Conservation (phyloP, 306 rosid genomes). For the Corylus heterophylla region DNA sequence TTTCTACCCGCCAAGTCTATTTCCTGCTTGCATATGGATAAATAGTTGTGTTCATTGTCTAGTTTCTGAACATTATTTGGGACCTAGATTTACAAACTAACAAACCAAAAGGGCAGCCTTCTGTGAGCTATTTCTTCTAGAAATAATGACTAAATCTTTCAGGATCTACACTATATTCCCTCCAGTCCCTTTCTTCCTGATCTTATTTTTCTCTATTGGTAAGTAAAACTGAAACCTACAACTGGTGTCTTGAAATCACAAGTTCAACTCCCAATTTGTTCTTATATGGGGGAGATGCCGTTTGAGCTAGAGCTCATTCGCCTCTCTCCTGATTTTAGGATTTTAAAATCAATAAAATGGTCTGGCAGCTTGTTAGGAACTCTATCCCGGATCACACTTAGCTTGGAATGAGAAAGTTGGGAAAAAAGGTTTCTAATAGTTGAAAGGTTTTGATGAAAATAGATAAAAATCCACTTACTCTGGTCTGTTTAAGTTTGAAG, state of each 20-base stretch:
- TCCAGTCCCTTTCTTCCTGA: background rate
- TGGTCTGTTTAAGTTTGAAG: background rate
- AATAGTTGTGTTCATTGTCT: background rate
- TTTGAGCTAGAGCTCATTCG: background rate
- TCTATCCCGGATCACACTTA: background rate
- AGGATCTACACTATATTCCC: background rate
- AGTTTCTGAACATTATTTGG: background rate
- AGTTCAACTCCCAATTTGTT: background rate
- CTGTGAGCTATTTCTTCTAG: background rate
- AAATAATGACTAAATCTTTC: background rate
- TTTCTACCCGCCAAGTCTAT: background rate
- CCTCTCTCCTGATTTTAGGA: background rate
- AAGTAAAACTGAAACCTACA: background rate
- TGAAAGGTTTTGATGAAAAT: background rate
- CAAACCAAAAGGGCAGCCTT: background rate
- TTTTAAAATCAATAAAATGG: background rate
- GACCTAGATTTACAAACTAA: background rate
- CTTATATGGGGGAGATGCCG: background rate
- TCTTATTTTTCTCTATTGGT: no score
- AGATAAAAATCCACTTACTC: background rate
- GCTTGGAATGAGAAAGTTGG: background rate
- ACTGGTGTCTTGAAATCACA: background rate
- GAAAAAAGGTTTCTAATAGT: background rate
- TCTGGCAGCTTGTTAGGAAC: background rate
- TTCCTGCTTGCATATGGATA: background rate